These are phyloP conservation scores for Uronychia setigera DNA, from an alignment of 73 alveolate species.

Conservation along the genomic window DNA sequence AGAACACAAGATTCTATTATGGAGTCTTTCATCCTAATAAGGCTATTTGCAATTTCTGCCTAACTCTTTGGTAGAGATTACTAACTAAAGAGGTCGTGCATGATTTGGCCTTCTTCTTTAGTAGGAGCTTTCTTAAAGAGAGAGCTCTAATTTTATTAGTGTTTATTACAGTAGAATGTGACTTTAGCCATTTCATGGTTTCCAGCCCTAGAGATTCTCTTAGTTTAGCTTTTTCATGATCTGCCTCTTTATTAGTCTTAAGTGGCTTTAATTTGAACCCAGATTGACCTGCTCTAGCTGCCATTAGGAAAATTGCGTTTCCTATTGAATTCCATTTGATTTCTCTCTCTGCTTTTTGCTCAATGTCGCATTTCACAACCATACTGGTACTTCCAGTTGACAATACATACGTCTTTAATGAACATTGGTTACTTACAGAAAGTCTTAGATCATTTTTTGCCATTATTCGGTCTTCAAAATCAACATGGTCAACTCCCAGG, in stretches of 20 bases:
- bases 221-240: slow-evolving; percentile 1
- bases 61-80: not conserved
- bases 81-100: slow-evolving; percentile 18
- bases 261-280: slow-evolving; percentile 6
- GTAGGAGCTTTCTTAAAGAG: slow-evolving; percentile 31
- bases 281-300: slow-evolving; percentile 19
- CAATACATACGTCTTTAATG: not conserved
- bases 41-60: not conserved
- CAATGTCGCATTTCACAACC: slow-evolving; percentile 20
- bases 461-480: not conserved
- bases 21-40: not conserved
- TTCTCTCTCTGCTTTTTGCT: not conserved
- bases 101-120: not conserved
- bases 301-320: slow-evolving; percentile 32
- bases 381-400: slow-evolving; percentile 21
- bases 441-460: slow-evolving; percentile 1
- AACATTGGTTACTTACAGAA: not conserved
- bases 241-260: not conserved
- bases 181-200: not conserved
- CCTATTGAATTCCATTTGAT: slow-evolving; percentile 16
- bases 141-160: not conserved
- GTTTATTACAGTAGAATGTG: not conserved
- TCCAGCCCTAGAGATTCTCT: slow-evolving; percentile 22
- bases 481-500: slow-evolving; percentile 33
- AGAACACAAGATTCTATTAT: not conserved